phyloP scores from a whole-genome alignment of 1,284 basidiomycete genomes.

The Anthracocystis panici-leucophaei region DNA sequence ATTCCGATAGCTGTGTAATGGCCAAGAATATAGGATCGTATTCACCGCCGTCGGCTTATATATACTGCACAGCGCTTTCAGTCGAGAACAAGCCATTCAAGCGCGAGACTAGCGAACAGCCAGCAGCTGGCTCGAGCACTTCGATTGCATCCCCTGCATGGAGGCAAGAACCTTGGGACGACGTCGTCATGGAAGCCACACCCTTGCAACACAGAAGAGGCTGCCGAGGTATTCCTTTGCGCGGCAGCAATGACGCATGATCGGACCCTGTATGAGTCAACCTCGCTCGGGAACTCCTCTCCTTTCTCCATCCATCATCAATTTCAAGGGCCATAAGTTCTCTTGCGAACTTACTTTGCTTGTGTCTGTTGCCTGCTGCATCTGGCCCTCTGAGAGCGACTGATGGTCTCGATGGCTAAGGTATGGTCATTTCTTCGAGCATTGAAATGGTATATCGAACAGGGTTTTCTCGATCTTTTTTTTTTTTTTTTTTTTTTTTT shows the following conservation, averaged over 20 bases:
- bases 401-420: no score
- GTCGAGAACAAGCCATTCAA: no score
- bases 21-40: background rate
- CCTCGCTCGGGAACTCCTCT: background rate
- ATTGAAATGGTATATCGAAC: no score
- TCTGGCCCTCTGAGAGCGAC: no score
- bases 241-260: constrained; percentile 2
- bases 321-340: no score
- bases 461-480: background rate
- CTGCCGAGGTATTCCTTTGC: background rate
- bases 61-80: background rate
- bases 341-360: no score
- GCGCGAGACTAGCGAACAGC: no score
- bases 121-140: no score
- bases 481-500: background rate
- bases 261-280: constrained; percentile 10
- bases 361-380: no score
- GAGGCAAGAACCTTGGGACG: background rate
- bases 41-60: background rate
- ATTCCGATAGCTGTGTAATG: background rate
- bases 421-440: no score
- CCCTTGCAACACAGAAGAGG: background rate
- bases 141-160: background rate
- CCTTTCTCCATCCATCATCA: no score
- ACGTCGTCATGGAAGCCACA: background rate